These are phyloP conservation scores for Middelhovenomyces tepae DNA, from an alignment of 805 yeast species.

Conservation along the genomic window DNA sequence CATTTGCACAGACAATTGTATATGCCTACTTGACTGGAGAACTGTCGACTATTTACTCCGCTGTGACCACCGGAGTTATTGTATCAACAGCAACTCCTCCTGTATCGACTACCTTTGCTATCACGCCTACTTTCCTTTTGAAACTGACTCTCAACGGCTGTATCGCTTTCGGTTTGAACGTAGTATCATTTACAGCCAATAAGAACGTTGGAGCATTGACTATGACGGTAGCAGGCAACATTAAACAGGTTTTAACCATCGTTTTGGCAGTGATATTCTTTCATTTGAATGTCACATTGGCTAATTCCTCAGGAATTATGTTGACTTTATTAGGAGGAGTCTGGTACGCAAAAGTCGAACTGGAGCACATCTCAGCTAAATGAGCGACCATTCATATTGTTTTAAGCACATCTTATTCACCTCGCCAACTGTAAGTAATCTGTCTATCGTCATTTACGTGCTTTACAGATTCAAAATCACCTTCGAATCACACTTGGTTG, in stretches of 20 bases:
- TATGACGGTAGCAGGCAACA: constrained; percentile 24
- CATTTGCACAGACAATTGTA: constrained; percentile 19
- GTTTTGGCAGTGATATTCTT: constrained; percentile 22
- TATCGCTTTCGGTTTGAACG: constrained; percentile 22
- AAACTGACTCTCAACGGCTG: constrained; percentile 20
- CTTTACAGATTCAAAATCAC: too few relatives aligned
- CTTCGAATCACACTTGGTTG: too few relatives aligned
- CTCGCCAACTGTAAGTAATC: too few relatives aligned
- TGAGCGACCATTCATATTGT: too few relatives aligned
- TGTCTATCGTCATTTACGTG: too few relatives aligned
- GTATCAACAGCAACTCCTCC: background rate
- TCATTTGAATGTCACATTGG: constrained; percentile 20
- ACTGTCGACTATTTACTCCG: constrained; percentile 8
- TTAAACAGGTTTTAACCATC: constrained; percentile 23
- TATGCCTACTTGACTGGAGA: constrained; percentile 23
- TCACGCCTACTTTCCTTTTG: constrained; percentile 13
- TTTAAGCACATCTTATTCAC: too few relatives aligned
- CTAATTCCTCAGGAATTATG: constrained; percentile 21
- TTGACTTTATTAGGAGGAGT: constrained; percentile 23
- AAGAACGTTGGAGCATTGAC: constrained; percentile 24
- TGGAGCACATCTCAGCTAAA: too few relatives aligned
- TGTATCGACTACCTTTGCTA: constrained; percentile 13
- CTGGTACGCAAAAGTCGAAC: constrained; percentile 19
- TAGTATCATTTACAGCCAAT: constrained; percentile 24
- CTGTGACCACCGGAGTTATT: background rate